Base-by-base conservation (phyloP, 2,329 filamentous ascomycete species). In the Curvularia eragrostidis region DNA sequence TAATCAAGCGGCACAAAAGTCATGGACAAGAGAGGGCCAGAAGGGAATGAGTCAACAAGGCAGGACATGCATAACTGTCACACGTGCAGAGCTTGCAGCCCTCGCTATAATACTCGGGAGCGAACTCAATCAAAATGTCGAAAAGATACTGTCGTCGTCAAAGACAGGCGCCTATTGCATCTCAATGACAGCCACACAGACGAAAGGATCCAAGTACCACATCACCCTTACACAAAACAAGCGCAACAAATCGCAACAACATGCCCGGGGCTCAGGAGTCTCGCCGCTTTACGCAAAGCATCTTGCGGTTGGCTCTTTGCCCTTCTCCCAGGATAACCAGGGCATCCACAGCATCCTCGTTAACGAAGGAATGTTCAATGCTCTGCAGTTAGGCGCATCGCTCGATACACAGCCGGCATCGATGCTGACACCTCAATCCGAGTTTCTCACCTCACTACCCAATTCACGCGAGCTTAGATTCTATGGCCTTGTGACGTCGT, bases 271-370 rank as follows among this genome's bases (percentile, higher is more conserved):
- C 24, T 70, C 70, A 1, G 59, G 68, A 7, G 66, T 68, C 44
- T 75, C 71, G n/a, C 59, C 64, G 5, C 62, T 75, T 7, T 70
- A 64, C 50, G 71, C 73, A 41, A 76, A 75, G 52, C 73, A 76
- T 43, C 50, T 75, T 8, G 70, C 71, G 9, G 65, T 62, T 9
- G 71, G 73, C 39, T 71, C 69, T 7, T 49, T 76, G 0, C 73
- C 73, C 2, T 73, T 64, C 44, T 61, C 61, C 2, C 62, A 65
- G 23, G 62, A 73, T 26, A 48, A 56, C 3, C 63, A 60, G 2
- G 50, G 48, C 18, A 47, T 67, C 2, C 61, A 66, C 53, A 68
- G 67, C 32, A 68, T 75, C n/a, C 53, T 71, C 41, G 61, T 75
- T 48, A 71, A 61, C 12, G n/a, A 56, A 2, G 58, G 69, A 0